Percentiles rank a stretch among this genome's conserved stretches.
Conservation (phyloP, 257 asterid species). For the Solanum dulcamara region DNA sequence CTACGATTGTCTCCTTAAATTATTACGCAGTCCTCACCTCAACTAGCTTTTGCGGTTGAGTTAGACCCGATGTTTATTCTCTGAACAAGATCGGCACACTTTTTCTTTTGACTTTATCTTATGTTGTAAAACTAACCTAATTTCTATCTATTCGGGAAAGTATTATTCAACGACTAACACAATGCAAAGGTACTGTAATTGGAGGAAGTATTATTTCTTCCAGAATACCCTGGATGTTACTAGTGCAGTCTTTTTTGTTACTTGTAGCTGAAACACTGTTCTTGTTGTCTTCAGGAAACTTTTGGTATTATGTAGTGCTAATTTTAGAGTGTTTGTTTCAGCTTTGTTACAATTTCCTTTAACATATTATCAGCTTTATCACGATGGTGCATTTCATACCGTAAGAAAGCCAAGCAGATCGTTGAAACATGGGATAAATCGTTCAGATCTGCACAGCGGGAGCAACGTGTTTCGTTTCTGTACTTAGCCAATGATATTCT, state of each 20-base stretch:
- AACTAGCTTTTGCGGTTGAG: neutral
- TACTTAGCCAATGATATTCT: slow-evolving; percentile 86
- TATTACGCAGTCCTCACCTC: neutral
- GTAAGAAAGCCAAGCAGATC: slow-evolving; percentile 80
- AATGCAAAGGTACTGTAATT: neutral
- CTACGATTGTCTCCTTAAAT: neutral
- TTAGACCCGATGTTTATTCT: neutral
- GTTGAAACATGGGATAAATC: slow-evolving; percentile 86
- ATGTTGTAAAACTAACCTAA: neutral
- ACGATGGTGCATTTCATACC: slow-evolving; percentile 74
- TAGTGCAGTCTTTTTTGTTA: neutral
- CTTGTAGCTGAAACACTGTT: neutral
- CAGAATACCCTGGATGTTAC: neutral
- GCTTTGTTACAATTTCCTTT: slow-evolving; percentile 17
- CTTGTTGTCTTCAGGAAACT: neutral
- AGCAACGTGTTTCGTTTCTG: slow-evolving; percentile 70
- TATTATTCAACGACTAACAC: neutral
- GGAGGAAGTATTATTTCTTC: neutral
- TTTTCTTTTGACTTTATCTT: neutral
- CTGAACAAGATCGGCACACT: neutral
- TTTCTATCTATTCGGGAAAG: neutral
- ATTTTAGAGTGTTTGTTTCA: neutral
- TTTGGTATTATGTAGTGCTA: slow-evolving; percentile 2
- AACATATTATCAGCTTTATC: slow-evolving; percentile 68
- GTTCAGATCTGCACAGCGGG: slow-evolving; percentile 63